A percentile compares a stretch with the other conserved stretches of the same genome.
Conservation (phyloP, 352 stramenopile species). For the Plasmopara viticola region DNA sequence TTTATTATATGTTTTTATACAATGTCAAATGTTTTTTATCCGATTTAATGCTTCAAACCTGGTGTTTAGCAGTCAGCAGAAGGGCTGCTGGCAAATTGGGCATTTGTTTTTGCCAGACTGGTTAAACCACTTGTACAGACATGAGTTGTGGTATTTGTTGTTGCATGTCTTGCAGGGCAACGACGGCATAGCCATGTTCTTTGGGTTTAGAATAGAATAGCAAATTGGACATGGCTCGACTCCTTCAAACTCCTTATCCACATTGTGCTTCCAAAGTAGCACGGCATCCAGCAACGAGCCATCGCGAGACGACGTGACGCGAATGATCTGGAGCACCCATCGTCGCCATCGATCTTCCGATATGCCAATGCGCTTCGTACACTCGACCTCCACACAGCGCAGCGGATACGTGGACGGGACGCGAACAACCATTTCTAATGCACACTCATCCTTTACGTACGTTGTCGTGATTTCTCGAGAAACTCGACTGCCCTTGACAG, state of each 20-base stretch:
- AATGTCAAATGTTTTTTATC: neutral
- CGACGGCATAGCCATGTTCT: slow-evolving; percentile 85
- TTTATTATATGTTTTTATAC: no score
- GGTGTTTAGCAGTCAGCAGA: slow-evolving; percentile 33
- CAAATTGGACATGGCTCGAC: slow-evolving; percentile 91
- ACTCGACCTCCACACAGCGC: slow-evolving; percentile 87
- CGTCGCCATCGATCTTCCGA: slow-evolving; percentile 87
- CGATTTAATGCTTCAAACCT: neutral
- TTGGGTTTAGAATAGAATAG: slow-evolving; percentile 89
- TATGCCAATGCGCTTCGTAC: slow-evolving; percentile 87
- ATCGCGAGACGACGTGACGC: slow-evolving; percentile 83
- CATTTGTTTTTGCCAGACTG: slow-evolving; percentile 92
- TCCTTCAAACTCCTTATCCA: slow-evolving; percentile 90
- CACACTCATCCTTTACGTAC: slow-evolving; percentile 91
- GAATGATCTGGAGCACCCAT: slow-evolving; percentile 91
- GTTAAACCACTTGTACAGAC: slow-evolving; percentile 93
- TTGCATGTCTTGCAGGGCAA: slow-evolving; percentile 88
- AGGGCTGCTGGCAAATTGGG: slow-evolving; percentile 89
- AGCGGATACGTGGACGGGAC: slow-evolving; percentile 86
- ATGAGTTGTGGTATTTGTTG: slow-evolving; percentile 92
- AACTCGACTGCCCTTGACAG: slow-evolving; percentile 80
- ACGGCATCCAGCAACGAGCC: slow-evolving; percentile 88
- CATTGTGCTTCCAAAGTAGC: slow-evolving; percentile 89
- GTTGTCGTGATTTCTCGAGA: slow-evolving; percentile 86
- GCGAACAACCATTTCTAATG: slow-evolving; percentile 86